Evolutionary conservation across 2,329 filamentous ascomycete species (phyloP).

Genomic region (Penicillium sp.): DNA sequence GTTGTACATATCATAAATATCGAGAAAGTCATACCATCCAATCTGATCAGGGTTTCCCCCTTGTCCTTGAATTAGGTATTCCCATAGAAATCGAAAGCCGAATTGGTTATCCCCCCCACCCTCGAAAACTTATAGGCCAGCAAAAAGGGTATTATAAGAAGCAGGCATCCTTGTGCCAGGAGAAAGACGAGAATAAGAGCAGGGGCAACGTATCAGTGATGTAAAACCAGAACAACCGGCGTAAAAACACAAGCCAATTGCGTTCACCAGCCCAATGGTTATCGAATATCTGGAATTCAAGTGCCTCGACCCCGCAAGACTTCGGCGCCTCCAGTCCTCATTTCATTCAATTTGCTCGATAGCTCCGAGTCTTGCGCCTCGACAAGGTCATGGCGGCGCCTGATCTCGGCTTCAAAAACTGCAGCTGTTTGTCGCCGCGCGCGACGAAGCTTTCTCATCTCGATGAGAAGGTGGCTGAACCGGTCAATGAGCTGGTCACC

Average conservation of each 20-base stretch:
- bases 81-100: no score
- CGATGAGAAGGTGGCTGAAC: conserved; percentile 47
- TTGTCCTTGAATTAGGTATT: no score
- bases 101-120: no score
- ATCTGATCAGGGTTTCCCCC: background rate
- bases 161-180: conserved; percentile 3
- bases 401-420: conserved; percentile 51
- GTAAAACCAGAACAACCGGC: no score
- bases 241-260: no score
- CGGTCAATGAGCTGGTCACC: conserved; percentile 55
- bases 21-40: conserved; percentile 2
- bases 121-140: background rate
- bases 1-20: conserved; percentile 13
- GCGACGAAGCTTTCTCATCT: conserved; percentile 48
- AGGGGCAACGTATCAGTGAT: no score
- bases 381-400: conserved; percentile 47
- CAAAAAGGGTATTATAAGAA: conserved; percentile 5
- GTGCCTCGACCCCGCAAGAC: conserved; percentile 43
- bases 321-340: conserved; percentile 50
- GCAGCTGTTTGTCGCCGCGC: conserved; percentile 49
- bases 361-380: conserved; percentile 46
- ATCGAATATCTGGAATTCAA: conserved; percentile 9
- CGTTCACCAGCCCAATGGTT: no score
- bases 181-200: no score
- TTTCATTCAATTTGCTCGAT: conserved; percentile 45